phyloP scores from a whole-genome alignment of 1,284 basidiomycete genomes.

The Ustanciosporium gigantosporum region DNA sequence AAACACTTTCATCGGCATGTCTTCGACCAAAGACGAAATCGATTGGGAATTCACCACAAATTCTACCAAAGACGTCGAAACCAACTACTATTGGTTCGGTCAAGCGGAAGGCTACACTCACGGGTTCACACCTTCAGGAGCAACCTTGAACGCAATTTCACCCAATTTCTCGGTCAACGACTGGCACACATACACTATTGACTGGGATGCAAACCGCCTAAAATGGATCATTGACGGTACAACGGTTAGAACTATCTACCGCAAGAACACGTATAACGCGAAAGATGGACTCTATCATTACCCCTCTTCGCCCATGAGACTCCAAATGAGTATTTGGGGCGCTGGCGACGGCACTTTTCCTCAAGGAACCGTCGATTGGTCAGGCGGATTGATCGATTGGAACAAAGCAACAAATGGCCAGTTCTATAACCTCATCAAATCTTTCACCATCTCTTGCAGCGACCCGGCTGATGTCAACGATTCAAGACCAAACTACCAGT shows the following conservation, averaged over 20 bases:
- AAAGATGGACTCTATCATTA: constrained; percentile 32
- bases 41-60: constrained; percentile 42
- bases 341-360: constrained; percentile 30
- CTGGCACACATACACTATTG: constrained; percentile 42
- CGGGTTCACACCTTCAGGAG: constrained; percentile 11
- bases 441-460: constrained; percentile 19
- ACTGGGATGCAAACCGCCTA: constrained; percentile 41
- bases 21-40: constrained; percentile 12
- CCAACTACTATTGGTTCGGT: constrained; percentile 36
- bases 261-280: constrained; percentile 17
- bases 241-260: constrained; percentile 34
- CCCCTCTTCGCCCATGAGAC: constrained; percentile 35
- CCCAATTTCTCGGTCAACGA: constrained; percentile 7
- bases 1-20: constrained; percentile 44
- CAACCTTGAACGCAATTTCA: constrained; percentile 4
- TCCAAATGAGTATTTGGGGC: constrained; percentile 46
- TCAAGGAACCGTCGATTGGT: constrained; percentile 36
- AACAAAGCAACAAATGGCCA: constrained; percentile 13
- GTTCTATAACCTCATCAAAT: constrained; percentile 32
- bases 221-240: constrained; percentile 42
- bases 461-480: constrained; percentile 24
- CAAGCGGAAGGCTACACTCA: constrained; percentile 31
- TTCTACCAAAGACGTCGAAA: constrained; percentile 17
- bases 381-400: constrained; percentile 48
- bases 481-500: constrained; percentile 16